These are phyloP conservation scores for Stemphylium vesicarium DNA, from an alignment of 2,329 filamentous ascomycete species.

Conservation along the genomic window DNA sequence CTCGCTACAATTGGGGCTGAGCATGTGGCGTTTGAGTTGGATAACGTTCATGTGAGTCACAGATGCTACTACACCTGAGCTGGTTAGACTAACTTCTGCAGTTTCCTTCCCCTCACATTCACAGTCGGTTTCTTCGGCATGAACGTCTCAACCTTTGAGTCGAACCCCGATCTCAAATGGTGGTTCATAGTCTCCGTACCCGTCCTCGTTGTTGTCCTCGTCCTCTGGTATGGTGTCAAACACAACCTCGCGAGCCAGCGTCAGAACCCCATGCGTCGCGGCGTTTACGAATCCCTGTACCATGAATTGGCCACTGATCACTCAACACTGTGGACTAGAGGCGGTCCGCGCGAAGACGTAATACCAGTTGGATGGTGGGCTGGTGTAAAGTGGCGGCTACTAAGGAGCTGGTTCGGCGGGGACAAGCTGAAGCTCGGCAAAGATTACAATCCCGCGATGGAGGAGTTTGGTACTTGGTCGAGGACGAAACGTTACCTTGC, in stretches of 20 bases:
- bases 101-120: conserved; percentile 65
- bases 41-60: conserved; percentile 70
- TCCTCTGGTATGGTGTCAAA: conserved; percentile 58
- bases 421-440: conserved; percentile 49
- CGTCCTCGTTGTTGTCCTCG: conserved; percentile 55
- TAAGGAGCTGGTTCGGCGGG: conserved; percentile 55
- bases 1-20: conserved; percentile 56
- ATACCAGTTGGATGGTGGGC: conserved; percentile 49
- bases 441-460: conserved; percentile 38
- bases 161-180: conserved; percentile 26
- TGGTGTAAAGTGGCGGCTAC: conserved; percentile 56
- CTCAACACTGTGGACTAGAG: conserved; percentile 56
- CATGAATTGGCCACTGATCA: conserved; percentile 54
- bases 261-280: conserved; percentile 55
- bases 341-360: conserved; percentile 53
- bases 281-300: conserved; percentile 60
- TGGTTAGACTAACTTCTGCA: not conserved
- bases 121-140: conserved; percentile 58
- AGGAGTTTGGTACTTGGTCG: conserved; percentile 50
- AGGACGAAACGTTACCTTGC: conserved; percentile 50
- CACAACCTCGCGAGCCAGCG: conserved; percentile 51
- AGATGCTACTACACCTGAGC: not conserved
- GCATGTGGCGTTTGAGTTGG: conserved; percentile 65
- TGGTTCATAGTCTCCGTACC: conserved; percentile 57
- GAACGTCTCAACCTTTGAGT: conserved; percentile 57